A percentile compares a stretch with the other conserved stretches of the same genome.
Evolutionary conservation across 768 basidiomycete genomes (phyloP).

Genomic region (Harrya chromipes): DNA sequence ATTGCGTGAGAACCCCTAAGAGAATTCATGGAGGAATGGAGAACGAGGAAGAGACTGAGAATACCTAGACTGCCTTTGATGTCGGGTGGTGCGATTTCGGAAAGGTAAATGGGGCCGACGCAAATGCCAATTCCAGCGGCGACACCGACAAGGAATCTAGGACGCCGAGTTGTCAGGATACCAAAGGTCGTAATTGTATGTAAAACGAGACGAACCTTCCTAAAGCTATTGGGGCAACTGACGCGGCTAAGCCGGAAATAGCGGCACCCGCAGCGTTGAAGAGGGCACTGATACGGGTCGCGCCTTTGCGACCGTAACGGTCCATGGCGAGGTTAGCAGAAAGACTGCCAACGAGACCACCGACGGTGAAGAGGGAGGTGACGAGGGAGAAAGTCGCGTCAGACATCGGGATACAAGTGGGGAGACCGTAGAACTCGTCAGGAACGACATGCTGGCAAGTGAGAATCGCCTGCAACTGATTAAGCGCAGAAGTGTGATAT

Average conservation of each 20-base stretch:
- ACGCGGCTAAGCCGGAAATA: slow-evolving; percentile 64
- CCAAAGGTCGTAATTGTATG: background rate
- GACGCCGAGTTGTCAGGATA: background rate
- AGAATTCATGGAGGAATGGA: background rate
- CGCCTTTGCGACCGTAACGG: slow-evolving; percentile 65
- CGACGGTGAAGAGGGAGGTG: slow-evolving; percentile 83
- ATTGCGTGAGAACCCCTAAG: slow-evolving; percentile 74
- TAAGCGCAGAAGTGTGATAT: slow-evolving; percentile 90
- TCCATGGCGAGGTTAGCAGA: slow-evolving; percentile 68
- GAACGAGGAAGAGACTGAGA: slow-evolving; percentile 11
- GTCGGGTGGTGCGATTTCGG: slow-evolving; percentile 76
- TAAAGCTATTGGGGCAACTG: slow-evolving; percentile 51
- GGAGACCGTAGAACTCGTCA: slow-evolving; percentile 39
- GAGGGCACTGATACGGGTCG: slow-evolving; percentile 55
- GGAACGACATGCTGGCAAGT: slow-evolving; percentile 52
- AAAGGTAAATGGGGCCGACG: slow-evolving; percentile 81
- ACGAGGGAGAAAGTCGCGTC: slow-evolving; percentile 75
- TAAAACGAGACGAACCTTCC: slow-evolving; percentile 53
- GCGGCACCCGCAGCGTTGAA: slow-evolving; percentile 56
- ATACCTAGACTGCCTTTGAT: slow-evolving; percentile 74
- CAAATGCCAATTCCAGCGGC: slow-evolving; percentile 73
- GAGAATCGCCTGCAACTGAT: slow-evolving; percentile 78
- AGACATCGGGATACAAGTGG: slow-evolving; percentile 79
- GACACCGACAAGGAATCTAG: slow-evolving; percentile 63
- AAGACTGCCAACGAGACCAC: slow-evolving; percentile 79